phyloP scores from a whole-genome alignment of 2,329 filamentous ascomycete species.

The Botrytis medusae region DNA sequence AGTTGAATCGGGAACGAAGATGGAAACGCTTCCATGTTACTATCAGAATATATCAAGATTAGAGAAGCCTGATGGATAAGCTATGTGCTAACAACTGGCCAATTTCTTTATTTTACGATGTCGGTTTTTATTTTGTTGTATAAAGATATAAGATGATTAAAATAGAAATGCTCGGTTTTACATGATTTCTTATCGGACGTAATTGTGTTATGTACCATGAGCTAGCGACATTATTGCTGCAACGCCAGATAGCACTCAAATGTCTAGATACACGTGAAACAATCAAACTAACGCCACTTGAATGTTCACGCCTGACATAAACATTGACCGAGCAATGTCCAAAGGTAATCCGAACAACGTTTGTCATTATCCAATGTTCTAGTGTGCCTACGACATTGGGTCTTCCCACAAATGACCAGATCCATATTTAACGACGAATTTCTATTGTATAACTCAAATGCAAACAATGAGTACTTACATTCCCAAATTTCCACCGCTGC shows the following conservation, averaged over 20 bases:
- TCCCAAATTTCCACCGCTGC: neutral
- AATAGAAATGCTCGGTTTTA: neutral
- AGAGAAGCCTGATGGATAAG: neutral
- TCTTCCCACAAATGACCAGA: neutral
- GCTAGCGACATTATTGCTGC: neutral
- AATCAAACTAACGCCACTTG: neutral
- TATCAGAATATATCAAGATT: neutral
- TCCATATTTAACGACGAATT: neutral
- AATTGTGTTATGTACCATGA: neutral
- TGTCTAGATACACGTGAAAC: neutral
- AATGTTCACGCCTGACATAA: neutral
- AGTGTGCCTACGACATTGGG: neutral
- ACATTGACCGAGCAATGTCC: neutral
- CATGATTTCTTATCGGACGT: rapidly evolving
- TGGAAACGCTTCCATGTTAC: neutral
- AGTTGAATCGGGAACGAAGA: neutral
- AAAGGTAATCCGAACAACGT: rapidly evolving
- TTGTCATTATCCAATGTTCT: neutral
- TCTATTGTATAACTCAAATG: rapidly evolving
- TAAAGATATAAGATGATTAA: neutral
- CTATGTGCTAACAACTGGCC: neutral
- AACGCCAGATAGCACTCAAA: neutral
- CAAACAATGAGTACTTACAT: neutral
- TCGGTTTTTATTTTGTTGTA: neutral
- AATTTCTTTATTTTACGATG: neutral